Evolutionary conservation across 768 basidiomycete genomes (phyloP), one percentile per base, ranked within the genome.

Genomic region (Saitozyma podzolica): DNA sequence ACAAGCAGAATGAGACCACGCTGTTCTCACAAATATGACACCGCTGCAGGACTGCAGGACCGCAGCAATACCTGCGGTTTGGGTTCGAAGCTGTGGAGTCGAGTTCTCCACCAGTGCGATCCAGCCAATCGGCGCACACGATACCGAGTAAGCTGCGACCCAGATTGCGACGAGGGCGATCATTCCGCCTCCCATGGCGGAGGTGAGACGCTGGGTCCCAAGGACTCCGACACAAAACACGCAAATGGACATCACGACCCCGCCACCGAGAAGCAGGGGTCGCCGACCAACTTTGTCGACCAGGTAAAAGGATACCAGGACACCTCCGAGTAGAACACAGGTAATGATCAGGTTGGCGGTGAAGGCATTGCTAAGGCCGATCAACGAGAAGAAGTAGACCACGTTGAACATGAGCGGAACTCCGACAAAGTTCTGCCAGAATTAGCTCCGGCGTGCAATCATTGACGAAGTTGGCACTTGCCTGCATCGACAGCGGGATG

Each of bases 211-310:
- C 14, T 42, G 55, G 55, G 50, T 29, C 9, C 64, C 64, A 13
- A 65, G 50, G 19, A 45, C 56, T 8, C 59, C 65, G 8, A 63
- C 54, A 11, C 41, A 52, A 19, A 56, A 37, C 17, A 61, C 56
- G 42, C 41, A 45, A 11, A 59, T 20, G 16, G 40, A 8, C 61
- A 67, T 67, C 47, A 63, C 59, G 6, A 47, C 29, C 0, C 39
- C 13, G 1, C 62, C 62, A 7, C 53, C 58, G 11, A 67, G 55
- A 14, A 67, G 59, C 8, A 67, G 54, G 6, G 62, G 62, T 40
- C 66, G 62, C 39, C 66, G 66, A 10, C 66, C 66, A 43, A 64
- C 55, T 45, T 67, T 67, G 56, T 67, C 66, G 37, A 63, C 49
- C 3, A 64, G 45, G 55, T 58, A 64, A 54, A 66, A 66, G 0